These are phyloP conservation scores for Euphorbia peplus DNA, from an alignment of 345 rosid genomes.

Conservation along the genomic window DNA sequence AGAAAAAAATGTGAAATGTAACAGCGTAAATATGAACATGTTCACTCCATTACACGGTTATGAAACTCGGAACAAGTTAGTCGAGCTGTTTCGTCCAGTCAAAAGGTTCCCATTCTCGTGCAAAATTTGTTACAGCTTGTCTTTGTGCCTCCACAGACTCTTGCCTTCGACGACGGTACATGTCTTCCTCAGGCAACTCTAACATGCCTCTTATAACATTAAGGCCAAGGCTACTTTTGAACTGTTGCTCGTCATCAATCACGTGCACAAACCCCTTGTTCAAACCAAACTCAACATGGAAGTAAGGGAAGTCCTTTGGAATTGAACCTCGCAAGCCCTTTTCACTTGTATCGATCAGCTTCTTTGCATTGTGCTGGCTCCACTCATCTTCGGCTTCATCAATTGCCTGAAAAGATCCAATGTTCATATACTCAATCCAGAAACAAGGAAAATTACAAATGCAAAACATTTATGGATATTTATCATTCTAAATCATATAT, in stretches of 20 bases:
- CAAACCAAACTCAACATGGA: slow-evolving; percentile 87
- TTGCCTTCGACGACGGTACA: slow-evolving; percentile 64
- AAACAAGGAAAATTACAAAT: neutral
- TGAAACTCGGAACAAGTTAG: slow-evolving; percentile 12
- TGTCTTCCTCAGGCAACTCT: slow-evolving; percentile 73
- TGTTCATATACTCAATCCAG: neutral
- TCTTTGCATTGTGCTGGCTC: slow-evolving; percentile 98
- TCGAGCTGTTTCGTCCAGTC: slow-evolving; percentile 94
- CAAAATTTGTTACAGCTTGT: slow-evolving; percentile 55
- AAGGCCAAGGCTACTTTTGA: slow-evolving; percentile 75
- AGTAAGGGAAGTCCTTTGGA: slow-evolving; percentile 89
- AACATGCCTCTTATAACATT: slow-evolving; percentile 93
- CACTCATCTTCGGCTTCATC: slow-evolving; percentile 98
- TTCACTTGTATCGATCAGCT: slow-evolving; percentile 78
- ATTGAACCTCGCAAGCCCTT: slow-evolving; percentile 84
- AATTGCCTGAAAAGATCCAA: slow-evolving; percentile 54
- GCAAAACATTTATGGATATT: no score
- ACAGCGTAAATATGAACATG: no score
- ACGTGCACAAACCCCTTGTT: slow-evolving; percentile 84
- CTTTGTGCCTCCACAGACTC: slow-evolving; percentile 69
- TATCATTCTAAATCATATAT: neutral
- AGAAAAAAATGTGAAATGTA: no score
- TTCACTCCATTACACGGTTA: no score
- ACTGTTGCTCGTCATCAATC: slow-evolving; percentile 86
- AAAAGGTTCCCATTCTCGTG: slow-evolving; percentile 68